These are phyloP conservation scores for Entelexis paramagnoliae DNA, from an alignment of 1,139 yeast species.

Conservation along the genomic window DNA sequence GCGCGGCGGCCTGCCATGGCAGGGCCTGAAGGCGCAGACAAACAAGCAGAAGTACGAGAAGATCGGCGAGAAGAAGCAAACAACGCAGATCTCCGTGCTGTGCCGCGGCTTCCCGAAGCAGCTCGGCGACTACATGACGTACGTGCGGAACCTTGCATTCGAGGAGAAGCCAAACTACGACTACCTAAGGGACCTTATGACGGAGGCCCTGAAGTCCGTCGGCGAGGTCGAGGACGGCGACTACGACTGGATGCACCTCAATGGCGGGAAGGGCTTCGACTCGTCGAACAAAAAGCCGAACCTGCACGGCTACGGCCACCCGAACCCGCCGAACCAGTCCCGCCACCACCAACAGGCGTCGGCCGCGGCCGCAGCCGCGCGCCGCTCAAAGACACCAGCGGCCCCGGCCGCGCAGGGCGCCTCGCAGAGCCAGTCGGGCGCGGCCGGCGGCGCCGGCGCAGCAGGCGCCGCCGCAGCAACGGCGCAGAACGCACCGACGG, in stretches of 20 bases:
- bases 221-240: slow-evolving; percentile 74
- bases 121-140: slow-evolving; percentile 73
- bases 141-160: slow-evolving; percentile 73
- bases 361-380: slow-evolving; percentile 16
- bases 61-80: slow-evolving; percentile 88
- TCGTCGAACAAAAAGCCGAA: slow-evolving; percentile 72
- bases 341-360: slow-evolving; percentile 18
- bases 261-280: slow-evolving; percentile 91
- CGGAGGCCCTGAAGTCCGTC: slow-evolving; percentile 58
- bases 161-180: slow-evolving; percentile 95
- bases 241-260: slow-evolving; percentile 91
- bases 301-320: slow-evolving; percentile 80
- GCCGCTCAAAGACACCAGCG: slow-evolving; percentile 20
- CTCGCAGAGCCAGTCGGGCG: slow-evolving; percentile 15
- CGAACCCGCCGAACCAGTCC: slow-evolving; percentile 32
- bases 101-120: slow-evolving; percentile 79
- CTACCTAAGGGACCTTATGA: slow-evolving; percentile 64
- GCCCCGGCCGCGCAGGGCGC: slow-evolving; percentile 6
- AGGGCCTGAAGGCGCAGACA: slow-evolving; percentile 93
- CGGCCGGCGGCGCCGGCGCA: slow-evolving; percentile 18
- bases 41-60: slow-evolving; percentile 96
- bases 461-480: slow-evolving; percentile 20
- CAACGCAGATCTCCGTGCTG: slow-evolving; percentile 66
- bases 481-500: slow-evolving; percentile 26
- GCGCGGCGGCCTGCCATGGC: slow-evolving; percentile 97